Evolutionary conservation across 2,329 filamentous ascomycete genomes (phyloP).

Genomic region (Calonectria honghensis): DNA sequence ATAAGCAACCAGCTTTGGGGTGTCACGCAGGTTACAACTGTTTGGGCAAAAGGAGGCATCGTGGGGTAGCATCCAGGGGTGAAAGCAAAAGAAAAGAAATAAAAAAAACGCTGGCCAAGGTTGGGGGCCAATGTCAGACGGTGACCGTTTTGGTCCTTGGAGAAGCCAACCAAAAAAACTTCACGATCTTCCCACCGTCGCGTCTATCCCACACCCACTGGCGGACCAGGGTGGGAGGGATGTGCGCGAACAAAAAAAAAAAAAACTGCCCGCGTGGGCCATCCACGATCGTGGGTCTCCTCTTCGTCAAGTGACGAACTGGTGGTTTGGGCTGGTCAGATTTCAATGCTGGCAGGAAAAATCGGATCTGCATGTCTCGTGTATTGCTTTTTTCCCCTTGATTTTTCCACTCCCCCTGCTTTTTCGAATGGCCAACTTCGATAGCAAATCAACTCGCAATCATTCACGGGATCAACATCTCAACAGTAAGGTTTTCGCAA

Average conservation of each 20-base stretch:
- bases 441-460: background rate
- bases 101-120: constrained; percentile 15
- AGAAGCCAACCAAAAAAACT: background rate
- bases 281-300: constrained; percentile 39
- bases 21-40: background rate
- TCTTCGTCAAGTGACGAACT: constrained; percentile 23
- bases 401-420: background rate
- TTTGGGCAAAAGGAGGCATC: background rate
- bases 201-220: constrained; percentile 36
- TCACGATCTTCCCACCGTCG: constrained; percentile 47
- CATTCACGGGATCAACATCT: background rate
- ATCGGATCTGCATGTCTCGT: background rate
- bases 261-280: constrained; percentile 26
- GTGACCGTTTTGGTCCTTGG: constrained; percentile 36
- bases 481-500: background rate
- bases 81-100: constrained; percentile 7
- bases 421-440: background rate
- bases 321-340: constrained; percentile 21
- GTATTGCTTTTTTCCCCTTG: background rate
- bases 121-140: constrained; percentile 19
- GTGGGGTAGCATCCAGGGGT: background rate
- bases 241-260: constrained; percentile 32
- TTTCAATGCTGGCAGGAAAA: constrained; percentile 13
- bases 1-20: background rate
- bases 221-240: constrained; percentile 29